Evolutionary conservation across 2,329 filamentous ascomycete species (phyloP), one percentile per base, ranked within the genome.

Genomic region (Aschersonia sp.): DNA sequence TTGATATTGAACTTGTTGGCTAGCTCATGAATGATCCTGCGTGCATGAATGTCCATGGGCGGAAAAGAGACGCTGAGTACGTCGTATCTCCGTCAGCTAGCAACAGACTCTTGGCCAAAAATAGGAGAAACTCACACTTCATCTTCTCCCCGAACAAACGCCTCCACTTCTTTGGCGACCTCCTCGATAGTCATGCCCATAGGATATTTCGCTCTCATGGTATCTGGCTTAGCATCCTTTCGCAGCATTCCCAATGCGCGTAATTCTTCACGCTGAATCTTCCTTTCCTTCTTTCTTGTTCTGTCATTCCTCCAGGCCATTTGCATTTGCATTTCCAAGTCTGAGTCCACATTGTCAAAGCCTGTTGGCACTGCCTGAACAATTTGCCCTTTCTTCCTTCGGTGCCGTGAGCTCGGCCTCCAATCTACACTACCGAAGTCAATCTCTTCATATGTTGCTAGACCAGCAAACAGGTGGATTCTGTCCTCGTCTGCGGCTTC

Each of bases 11-110:
- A 78, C 39, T 75, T 74, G 56, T 77, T 77, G 10, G 87, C 87
- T 40, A 95, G 64, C 50, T 87, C 78, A 61, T 98, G 92, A 14
- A 97, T 73, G 5, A 80, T 68, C 60, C 87, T 89, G 45, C 92
- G 82, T 40, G 82, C 76, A 43, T 75, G 66, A 51, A 87, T 86
- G 49, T 86, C 80, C 81, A 97, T 94, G 0, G 90, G 87, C 4
- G 90, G 87, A 30, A 97, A 70, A 5, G 79, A 69, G 5, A 92
- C 70, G 43, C 30, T 48, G 31, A 29, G 11, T 9, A 5, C 12
- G 10, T 45, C 29, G 41, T 8, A 35, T 33, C 11, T n/a, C 12
- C n/a, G 43, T 44, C 39, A 48, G 45, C 48, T 37, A 9, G 33
- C 8, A 9, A 37, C 12, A 37, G 12, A 37, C 7, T 37, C 12